Base-by-base conservation (phyloP, 495 filamentous ascomycete species). In the Amphirosellinia nigrospora region DNA sequence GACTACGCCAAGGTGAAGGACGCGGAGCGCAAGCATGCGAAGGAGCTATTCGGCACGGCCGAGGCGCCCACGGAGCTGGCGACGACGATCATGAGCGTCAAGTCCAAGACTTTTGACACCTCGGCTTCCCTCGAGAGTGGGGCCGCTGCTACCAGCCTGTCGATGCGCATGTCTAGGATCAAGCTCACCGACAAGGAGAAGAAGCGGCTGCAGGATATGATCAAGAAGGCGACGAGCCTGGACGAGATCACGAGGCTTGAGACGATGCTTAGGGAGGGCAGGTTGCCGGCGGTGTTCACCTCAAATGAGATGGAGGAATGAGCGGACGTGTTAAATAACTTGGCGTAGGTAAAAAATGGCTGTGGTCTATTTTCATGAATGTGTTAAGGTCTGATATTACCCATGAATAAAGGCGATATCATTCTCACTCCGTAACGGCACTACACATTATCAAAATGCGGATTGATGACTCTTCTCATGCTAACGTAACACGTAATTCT, bases 1-100 rank as follows among this genome's bases (percentile, higher is more conserved):
- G 96, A 99, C 82, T 98, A 94, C 79, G 87, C 89, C 64, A 96
- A 96, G 81, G 93, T 98, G 38, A 96, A 93, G 77, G 88, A 94
- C 58, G 89, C 83, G 2, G 96, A 99, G 84, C 90, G 94, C 21
- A 78, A 85, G 58, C 85, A 87, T 70, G 94, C 94, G 0, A 84
- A 80, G 43, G 90, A 94, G 77, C 86, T 98, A 1, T 98, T 98
- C 77, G 96, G 96, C 63, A 93, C 89, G 0, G 72, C 77, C 2
- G 85, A 90, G 48, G 87, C 90, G 71, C 96, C 94, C 3, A 92
- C 93, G 0, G 89, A 90, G 16, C 86, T 98, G 23, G 95, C 94
- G 43, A 88, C 88, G 38, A 92, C 94, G 91, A 96, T 97, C 77
- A 91, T 96, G 86, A 90, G 91, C 61, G 82, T 92, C 82, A 96